Evolutionary conservation across 2,329 filamentous ascomycete genomes (phyloP).

Genomic region (Phaeomoniella chlamydospora): DNA sequence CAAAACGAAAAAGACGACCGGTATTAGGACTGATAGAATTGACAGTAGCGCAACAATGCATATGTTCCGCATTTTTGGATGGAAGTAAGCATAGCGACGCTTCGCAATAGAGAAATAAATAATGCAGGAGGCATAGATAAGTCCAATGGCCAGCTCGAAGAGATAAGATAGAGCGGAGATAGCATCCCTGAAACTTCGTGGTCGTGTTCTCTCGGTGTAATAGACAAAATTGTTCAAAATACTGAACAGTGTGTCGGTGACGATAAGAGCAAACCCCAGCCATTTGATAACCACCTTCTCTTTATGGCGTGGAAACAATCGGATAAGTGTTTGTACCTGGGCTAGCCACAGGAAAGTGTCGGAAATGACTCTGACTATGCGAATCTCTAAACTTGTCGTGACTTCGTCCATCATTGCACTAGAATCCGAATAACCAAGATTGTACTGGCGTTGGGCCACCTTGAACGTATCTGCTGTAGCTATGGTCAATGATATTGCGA

Average conservation of each 20-base stretch:
- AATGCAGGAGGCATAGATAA: conserved; percentile 86
- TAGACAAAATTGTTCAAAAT: conserved; percentile 75
- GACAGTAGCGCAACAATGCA: conserved; percentile 66
- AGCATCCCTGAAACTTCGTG: conserved; percentile 70
- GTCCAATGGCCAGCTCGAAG: conserved; percentile 72
- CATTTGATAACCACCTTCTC: conserved; percentile 99
- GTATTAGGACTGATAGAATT: conserved; percentile 67
- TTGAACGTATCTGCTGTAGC: conserved; percentile 83
- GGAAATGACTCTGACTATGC: conserved; percentile 81
- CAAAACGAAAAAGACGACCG: conserved; percentile 83
- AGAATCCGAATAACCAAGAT: conserved; percentile 66
- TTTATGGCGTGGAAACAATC: conserved; percentile 86
- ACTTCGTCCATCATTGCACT: conserved; percentile 61
- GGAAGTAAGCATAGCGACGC: conserved; percentile 79
- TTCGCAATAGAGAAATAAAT: conserved; percentile 90
- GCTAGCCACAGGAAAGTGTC: conserved; percentile 96
- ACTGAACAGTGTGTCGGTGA: conserved; percentile 80
- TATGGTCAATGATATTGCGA: conserved; percentile 75
- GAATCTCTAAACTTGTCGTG: conserved; percentile 70
- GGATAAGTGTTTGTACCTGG: conserved; percentile 90
- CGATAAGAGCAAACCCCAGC: conserved; percentile 88
- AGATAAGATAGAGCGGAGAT: conserved; percentile 84
- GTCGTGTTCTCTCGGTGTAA: conserved; percentile 42
- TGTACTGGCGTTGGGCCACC: conserved; percentile 71
- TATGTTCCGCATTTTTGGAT: conserved; percentile 82